A percentile compares a stretch with the other conserved stretches of the same genome.
phyloP scores from a whole-genome alignment of 176 grass and related monocot species.

The Bolboschoenus planiculmis region DNA sequence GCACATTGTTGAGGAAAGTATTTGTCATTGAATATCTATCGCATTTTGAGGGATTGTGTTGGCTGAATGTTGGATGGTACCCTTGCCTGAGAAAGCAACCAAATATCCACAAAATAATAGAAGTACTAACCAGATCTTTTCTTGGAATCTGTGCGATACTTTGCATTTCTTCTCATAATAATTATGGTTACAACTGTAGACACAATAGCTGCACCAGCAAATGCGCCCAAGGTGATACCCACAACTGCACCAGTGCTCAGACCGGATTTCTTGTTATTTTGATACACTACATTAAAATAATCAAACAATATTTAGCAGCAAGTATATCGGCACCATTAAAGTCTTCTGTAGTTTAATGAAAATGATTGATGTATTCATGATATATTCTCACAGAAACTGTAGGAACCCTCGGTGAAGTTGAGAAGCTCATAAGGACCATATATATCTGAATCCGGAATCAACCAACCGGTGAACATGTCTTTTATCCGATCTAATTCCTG shows the following conservation, averaged over 20 bases:
- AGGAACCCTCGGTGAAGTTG: constrained; percentile 63
- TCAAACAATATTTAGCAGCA: background rate
- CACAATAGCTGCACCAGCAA: constrained; percentile 45
- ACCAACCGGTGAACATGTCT: constrained; percentile 57
- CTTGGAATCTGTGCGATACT: constrained; percentile 34
- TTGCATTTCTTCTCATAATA: constrained; percentile 50
- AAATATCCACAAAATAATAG: constrained; percentile 10
- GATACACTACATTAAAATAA: constrained; percentile 30
- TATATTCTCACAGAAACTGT: constrained; percentile 40
- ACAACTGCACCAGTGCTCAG: constrained; percentile 54
- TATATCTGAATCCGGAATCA: constrained; percentile 71
- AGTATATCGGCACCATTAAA: background rate
- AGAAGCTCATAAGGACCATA: constrained; percentile 98
- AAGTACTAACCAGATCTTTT: constrained; percentile 52
- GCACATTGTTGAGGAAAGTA: constrained; percentile 18
- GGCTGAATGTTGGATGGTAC: constrained; percentile 39
- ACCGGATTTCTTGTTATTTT: constrained; percentile 30
- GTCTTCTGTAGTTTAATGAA: background rate
- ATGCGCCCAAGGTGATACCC: constrained; percentile 42
- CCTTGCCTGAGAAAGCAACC: background rate
- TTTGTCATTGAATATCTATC: background rate
- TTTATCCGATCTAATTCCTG: constrained; percentile 51
- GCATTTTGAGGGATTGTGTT: constrained; percentile 23
- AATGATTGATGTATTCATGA: constrained; percentile 3
- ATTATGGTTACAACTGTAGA: constrained; percentile 50